A percentile compares a stretch with the other conserved stretches of the same genome.
These are phyloP conservation scores for Penicillium waksmanii DNA, from an alignment of 495 filamentous ascomycete genomes.

Conservation along the genomic window DNA sequence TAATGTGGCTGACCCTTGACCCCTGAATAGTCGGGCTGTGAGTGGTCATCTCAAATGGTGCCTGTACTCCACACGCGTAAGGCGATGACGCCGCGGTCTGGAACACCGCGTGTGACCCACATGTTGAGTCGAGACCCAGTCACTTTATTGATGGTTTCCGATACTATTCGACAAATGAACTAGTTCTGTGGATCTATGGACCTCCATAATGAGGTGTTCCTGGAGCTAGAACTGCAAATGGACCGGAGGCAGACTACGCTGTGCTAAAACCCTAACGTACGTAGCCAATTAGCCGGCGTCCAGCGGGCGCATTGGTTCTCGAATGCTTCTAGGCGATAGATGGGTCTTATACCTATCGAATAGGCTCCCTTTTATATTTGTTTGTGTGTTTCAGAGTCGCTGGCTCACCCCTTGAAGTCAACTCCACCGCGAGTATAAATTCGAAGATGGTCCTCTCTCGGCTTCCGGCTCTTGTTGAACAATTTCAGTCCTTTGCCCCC, in stretches of 20 bases:
- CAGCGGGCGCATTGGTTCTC: not conserved
- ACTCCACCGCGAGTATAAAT: constrained; percentile 14
- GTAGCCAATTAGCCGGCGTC: not conserved
- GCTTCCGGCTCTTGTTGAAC: not conserved
- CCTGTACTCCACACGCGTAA: constrained; percentile 12
- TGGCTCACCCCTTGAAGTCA: not conserved
- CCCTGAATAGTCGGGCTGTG: not conserved
- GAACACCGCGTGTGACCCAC: constrained; percentile 10
- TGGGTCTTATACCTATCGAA: not conserved
- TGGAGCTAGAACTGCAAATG: constrained; percentile 1
- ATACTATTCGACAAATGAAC: not conserved
- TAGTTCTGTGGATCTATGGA: constrained; percentile 3
- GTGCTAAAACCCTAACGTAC: constrained; percentile 6
- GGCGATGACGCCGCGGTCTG: constrained; percentile 14
- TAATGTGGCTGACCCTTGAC: constrained; percentile 7
- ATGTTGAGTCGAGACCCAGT: not conserved
- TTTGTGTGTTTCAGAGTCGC: constrained; percentile 9
- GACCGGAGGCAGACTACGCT: not conserved
- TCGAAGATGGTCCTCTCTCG: not conserved
- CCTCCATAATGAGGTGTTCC: constrained; percentile 3
- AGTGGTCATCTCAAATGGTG: not conserved
- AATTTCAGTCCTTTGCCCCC: not conserved
- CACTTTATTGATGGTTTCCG: not conserved
- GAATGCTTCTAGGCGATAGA: constrained; percentile 4
- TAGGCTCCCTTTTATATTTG: not conserved